Evolutionary conservation across 345 rosid genomes (phyloP).

Genomic region (Isatis tinctoria): DNA sequence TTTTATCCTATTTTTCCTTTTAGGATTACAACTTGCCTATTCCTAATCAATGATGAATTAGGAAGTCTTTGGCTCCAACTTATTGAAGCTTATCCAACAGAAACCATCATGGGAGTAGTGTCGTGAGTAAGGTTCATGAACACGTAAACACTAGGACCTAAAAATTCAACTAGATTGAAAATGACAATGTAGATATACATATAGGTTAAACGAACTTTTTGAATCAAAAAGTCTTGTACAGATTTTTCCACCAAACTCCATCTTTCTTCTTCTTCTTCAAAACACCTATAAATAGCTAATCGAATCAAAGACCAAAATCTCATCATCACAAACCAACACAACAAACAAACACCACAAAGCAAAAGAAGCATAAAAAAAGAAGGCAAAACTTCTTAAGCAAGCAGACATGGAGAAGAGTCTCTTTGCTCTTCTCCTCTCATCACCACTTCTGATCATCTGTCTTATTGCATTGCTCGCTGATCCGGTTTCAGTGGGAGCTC

Average conservation of each 20-base stretch:
- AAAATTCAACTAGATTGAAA: slow-evolving; percentile 20
- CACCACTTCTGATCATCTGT: slow-evolving; percentile 23
- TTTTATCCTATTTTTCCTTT: too few relatives aligned
- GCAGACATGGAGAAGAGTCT: slow-evolving; percentile 29
- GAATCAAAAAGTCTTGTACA: background rate
- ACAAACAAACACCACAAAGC: too few relatives aligned
- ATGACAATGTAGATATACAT: slow-evolving; percentile 23
- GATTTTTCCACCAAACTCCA: too few relatives aligned
- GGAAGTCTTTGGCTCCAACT: too few relatives aligned
- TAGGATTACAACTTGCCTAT: too few relatives aligned
- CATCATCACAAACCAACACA: too few relatives aligned
- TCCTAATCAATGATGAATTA: too few relatives aligned
- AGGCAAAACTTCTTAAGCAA: slow-evolving; percentile 12
- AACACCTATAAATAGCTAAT: too few relatives aligned
- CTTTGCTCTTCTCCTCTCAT: slow-evolving; percentile 12
- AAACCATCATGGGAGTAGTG: too few relatives aligned
- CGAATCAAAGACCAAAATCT: too few relatives aligned
- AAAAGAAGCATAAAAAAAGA: background rate
- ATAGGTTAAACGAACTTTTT: slow-evolving; percentile 27
- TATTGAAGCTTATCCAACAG: too few relatives aligned
- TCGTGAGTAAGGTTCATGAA: slow-evolving; percentile 69
- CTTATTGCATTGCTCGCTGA: slow-evolving; percentile 12
- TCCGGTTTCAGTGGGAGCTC: slow-evolving; percentile 24
- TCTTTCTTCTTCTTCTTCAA: too few relatives aligned
- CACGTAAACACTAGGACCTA: slow-evolving; percentile 16